Evolutionary conservation across 208 protist species (phyloP).

Genomic region (Herpetomonas tarakana): DNA sequence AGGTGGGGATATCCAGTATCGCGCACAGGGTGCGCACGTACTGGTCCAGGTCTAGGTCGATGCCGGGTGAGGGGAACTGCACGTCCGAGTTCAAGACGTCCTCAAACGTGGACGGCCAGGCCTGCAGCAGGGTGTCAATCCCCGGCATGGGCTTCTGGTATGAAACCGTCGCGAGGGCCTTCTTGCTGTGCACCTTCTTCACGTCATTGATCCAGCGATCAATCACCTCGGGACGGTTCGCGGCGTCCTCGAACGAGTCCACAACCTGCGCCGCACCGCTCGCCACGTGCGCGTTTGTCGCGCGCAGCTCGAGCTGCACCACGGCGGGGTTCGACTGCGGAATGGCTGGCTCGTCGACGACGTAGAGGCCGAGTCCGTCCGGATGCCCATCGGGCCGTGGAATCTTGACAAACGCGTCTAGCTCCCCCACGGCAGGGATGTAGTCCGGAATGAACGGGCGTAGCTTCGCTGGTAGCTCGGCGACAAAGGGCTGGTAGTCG

Average conservation of each 20-base stretch:
- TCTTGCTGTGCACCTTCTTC: slow-evolving; percentile 95
- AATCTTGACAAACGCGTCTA: slow-evolving; percentile 98
- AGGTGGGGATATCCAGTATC: slow-evolving; percentile 96
- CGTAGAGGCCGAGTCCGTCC: slow-evolving; percentile 90
- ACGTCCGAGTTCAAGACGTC: slow-evolving; percentile 90
- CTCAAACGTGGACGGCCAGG: slow-evolving; percentile 94
- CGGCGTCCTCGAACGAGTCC: slow-evolving; percentile 94
- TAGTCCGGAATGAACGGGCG: slow-evolving; percentile 98
- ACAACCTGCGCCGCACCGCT: slow-evolving; percentile 72
- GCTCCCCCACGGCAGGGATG: slow-evolving; percentile 96
- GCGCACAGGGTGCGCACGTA: slow-evolving; percentile 94
- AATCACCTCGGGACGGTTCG: slow-evolving; percentile 94
- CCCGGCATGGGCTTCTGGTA: slow-evolving; percentile 97
- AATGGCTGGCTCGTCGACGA: slow-evolving; percentile 96
- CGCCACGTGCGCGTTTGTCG: slow-evolving; percentile 66
- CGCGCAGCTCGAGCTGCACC: slow-evolving; percentile 85
- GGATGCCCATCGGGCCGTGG: slow-evolving; percentile 89
- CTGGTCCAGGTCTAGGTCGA: slow-evolving; percentile 93
- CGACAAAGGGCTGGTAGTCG: slow-evolving; percentile 91
- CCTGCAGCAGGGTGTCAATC: slow-evolving; percentile 94
- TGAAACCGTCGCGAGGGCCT: slow-evolving; percentile 93
- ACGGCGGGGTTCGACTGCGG: slow-evolving; percentile 95
- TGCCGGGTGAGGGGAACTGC: slow-evolving; percentile 82
- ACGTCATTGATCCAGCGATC: slow-evolving; percentile 95
- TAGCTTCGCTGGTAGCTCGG: slow-evolving; percentile 95